Conservation (phyloP, 345 rosid species). For the Brassica cretica region DNA sequence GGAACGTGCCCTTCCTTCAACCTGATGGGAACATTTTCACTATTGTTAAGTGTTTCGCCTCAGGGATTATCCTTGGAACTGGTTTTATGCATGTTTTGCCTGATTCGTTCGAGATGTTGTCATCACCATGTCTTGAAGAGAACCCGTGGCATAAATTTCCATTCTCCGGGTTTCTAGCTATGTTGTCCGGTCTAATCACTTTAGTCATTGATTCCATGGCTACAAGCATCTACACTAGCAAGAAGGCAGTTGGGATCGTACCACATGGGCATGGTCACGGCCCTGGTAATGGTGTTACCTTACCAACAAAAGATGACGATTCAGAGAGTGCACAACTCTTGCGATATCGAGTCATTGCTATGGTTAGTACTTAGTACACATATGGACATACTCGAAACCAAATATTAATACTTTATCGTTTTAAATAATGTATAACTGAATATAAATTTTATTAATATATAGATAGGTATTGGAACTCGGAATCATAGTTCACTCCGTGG, state of each 20-base stretch:
- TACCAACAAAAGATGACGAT: constrained; percentile 35
- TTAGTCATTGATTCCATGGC: constrained; percentile 69
- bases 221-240: background rate
- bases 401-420: background rate
- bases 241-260: constrained; percentile 12
- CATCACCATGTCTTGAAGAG: constrained; percentile 53
- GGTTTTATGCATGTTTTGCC: constrained; percentile 82
- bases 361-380: constrained; percentile 44
- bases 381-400: background rate
- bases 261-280: constrained; percentile 33
- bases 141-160: constrained; percentile 85
- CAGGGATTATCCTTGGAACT: no score
- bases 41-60: no score
- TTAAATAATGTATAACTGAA: background rate
- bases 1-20: no score
- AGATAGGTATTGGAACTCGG: constrained; percentile 66
- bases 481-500: constrained; percentile 69
- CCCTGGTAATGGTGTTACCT: constrained; percentile 14
- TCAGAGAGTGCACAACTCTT: constrained; percentile 38
- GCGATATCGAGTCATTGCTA: constrained; percentile 64
- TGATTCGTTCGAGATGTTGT: constrained; percentile 72
- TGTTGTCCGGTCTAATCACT: constrained; percentile 35
- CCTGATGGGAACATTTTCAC: no score
- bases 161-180: constrained; percentile 67
- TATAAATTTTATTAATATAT: background rate